phyloP scores from a whole-genome alignment of 768 basidiomycete genomes.

The Serendipita sp. region DNA sequence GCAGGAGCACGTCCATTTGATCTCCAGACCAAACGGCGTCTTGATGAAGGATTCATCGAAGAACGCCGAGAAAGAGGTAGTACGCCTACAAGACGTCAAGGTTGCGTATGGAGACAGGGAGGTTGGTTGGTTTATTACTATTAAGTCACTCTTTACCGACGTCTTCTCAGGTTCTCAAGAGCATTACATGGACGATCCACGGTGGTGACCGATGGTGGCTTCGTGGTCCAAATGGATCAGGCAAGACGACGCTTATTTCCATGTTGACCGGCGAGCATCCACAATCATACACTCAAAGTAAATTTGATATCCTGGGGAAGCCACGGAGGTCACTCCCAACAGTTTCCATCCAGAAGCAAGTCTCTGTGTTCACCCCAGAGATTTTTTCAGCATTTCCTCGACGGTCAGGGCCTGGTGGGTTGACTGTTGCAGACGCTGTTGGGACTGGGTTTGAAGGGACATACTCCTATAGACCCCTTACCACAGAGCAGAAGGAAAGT shows the following conservation, averaged over 20 bases:
- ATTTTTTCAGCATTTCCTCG: conserved; percentile 82
- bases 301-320: conserved; percentile 40
- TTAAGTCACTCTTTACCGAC: not conserved
- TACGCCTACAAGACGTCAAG: conserved; percentile 46
- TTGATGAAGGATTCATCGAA: not conserved
- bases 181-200: conserved; percentile 67
- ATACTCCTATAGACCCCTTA: conserved; percentile 38
- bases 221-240: conserved; percentile 80
- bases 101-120: conserved; percentile 54
- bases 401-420: conserved; percentile 26
- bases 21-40: no score
- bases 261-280: conserved; percentile 90
- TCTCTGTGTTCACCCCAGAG: conserved; percentile 79
- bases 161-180: conserved; percentile 42
- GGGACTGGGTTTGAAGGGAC: conserved; percentile 82
- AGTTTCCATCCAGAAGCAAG: conserved; percentile 40
- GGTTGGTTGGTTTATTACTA: conserved; percentile 22
- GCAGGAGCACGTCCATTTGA: not conserved
- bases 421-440: conserved; percentile 63
- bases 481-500: conserved; percentile 17
- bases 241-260: conserved; percentile 86
- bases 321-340: conserved; percentile 56
- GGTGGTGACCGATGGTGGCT: conserved; percentile 83
- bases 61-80: conserved; percentile 25
- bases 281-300: conserved; percentile 67